These are phyloP conservation scores for Lasiodiplodia hormozganensis DNA, from an alignment of 2,329 filamentous ascomycete species.

Conservation along the genomic window DNA sequence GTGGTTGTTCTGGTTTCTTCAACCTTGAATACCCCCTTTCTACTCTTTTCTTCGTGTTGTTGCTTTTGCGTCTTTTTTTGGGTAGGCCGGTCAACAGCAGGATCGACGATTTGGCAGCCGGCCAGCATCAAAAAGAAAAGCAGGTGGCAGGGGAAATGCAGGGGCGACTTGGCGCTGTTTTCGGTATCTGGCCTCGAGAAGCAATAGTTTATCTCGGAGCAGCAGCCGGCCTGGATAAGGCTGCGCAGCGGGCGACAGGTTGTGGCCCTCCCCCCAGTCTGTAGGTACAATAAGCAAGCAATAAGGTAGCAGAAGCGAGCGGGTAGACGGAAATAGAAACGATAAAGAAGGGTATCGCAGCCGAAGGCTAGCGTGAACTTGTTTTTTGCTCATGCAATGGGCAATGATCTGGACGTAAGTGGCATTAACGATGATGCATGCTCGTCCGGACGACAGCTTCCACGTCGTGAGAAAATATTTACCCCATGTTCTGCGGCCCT, in stretches of 20 bases:
- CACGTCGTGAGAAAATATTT: too few relatives aligned
- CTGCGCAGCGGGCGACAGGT: background rate
- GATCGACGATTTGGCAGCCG: background rate
- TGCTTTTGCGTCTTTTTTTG: constrained; percentile 4
- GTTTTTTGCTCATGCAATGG: background rate
- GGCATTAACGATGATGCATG: too few relatives aligned
- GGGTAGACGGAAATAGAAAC: constrained; percentile 11
- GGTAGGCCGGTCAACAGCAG: background rate
- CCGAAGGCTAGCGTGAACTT: background rate
- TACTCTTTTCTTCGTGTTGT: constrained; percentile 5
- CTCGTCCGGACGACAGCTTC: too few relatives aligned
- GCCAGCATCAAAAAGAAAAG: background rate
- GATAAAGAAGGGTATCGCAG: background rate
- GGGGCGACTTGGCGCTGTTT: background rate
- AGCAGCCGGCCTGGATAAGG: background rate
- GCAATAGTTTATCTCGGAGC: constrained; percentile 1
- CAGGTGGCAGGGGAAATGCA: background rate
- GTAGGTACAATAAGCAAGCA: background rate
- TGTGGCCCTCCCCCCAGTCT: background rate
- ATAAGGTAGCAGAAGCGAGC: constrained; percentile 10
- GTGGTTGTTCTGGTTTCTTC: constrained; percentile 20
- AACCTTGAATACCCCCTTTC: constrained; percentile 21
- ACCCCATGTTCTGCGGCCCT: too few relatives aligned
- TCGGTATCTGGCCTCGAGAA: background rate
- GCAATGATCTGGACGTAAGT: too few relatives aligned